Base-by-base conservation (phyloP, 2,329 filamentous ascomycete genomes). In the Penicillium janthinellum region DNA sequence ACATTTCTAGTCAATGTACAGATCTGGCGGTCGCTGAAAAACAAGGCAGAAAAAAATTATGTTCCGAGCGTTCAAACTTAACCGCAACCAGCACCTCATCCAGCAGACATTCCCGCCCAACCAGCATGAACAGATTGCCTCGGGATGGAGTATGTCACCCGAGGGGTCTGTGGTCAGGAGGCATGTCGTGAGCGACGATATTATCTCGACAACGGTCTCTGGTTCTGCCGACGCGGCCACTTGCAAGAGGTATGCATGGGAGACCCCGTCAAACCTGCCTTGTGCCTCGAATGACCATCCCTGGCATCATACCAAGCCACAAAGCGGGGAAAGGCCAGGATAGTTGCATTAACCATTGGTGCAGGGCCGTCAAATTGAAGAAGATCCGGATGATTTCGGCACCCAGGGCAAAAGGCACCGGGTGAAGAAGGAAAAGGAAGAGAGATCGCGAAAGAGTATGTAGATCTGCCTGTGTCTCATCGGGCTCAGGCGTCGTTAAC, bases 191-290 rank as follows among this genome's bases (percentile, higher is more conserved):
- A 90, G 54, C 83, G 83, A 44, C 84, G 84, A 63, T 92, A 89
- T 78, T 90, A 91, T 71, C 80, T 88, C 35, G 87, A 92, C 65
- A 90, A 90, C 75, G 91, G 91, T 3, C 84, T 88, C 59, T 86
- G 88, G 63, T 96, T 91, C 74, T 96, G 92, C 75, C 83, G 88
- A 64, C 88, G 90, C 66, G 91, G 91, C 35, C 92, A 96, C 79
- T 86, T 88, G 66, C 88, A 93, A 67, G 87, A 91, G 77, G 90
- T 91, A 77, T 62, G 75, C 44, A 58, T 12, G 25, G 25, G 25
- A 28, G 25, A 34, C 34, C 47, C 55, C 20, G 49, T 44, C 53
- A 56, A 15, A 35, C 55, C 41, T 49, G 31, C 55, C 38, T 39
- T 35, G 25, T 65, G 59, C 56, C 42, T 52, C 39, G 49, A 54